Conservation (phyloP, 1,139 yeast genomes). For the Yamadazyma taylorii region DNA sequence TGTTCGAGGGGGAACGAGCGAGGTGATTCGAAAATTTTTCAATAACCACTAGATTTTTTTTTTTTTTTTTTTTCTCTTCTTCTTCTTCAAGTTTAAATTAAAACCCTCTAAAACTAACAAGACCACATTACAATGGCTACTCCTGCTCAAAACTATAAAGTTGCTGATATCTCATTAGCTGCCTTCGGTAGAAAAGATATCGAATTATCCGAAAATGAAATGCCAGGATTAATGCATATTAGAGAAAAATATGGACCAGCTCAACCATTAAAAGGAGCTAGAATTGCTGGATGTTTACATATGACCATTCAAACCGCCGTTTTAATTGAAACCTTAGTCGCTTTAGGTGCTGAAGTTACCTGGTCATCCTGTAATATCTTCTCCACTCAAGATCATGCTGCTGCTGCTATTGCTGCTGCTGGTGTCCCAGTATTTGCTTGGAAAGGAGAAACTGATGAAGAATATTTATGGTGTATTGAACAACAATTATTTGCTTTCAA, state of each 20-base stretch:
- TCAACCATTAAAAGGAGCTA: constrained; percentile 98
- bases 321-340: constrained; percentile 94
- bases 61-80: too few relatives aligned
- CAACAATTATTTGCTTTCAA: constrained; percentile 99
- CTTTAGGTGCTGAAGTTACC: constrained; percentile 99
- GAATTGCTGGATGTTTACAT: constrained; percentile 99
- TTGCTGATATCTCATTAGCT: constrained; percentile 97
- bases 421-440: constrained; percentile 99
- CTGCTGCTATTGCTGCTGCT: constrained; percentile 99
- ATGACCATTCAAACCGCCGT: constrained; percentile 99
- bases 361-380: constrained; percentile 99
- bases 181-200: constrained; percentile 99
- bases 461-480: constrained; percentile 99
- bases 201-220: constrained; percentile 98
- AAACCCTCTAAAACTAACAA: constrained; percentile 1
- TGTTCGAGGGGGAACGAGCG: not conserved
- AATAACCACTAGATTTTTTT: not conserved
- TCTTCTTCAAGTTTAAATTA: too few relatives aligned
- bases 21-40: constrained; percentile 1
- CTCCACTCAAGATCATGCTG: constrained; percentile 99
- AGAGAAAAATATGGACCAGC: constrained; percentile 88
- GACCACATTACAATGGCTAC: constrained; percentile 27
- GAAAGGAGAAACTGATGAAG: constrained; percentile 99
- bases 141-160: constrained; percentile 69
- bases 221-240: constrained; percentile 99